These are phyloP conservation scores for Phytophthora fragariae DNA, from an alignment of 352 stramenopile genomes.

Conservation along the genomic window DNA sequence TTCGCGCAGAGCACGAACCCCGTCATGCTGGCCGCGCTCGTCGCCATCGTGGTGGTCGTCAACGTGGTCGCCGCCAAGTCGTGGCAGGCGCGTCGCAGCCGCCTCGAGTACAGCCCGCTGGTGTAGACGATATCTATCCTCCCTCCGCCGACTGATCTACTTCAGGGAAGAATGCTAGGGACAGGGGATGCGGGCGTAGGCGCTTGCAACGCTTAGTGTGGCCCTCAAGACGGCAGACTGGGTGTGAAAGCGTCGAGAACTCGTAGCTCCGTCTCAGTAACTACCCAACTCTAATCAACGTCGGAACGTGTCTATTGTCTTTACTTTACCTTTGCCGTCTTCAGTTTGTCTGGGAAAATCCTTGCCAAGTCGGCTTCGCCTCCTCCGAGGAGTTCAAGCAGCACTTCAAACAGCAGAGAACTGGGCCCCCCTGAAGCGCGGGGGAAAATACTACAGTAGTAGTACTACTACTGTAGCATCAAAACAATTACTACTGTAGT, in stretches of 20 bases:
- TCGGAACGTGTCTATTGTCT: conserved; percentile 1
- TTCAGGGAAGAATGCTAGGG: no score
- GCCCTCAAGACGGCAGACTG: background rate
- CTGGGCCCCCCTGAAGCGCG: no score
- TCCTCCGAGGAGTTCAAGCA: no score
- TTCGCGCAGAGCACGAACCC: conserved; percentile 41
- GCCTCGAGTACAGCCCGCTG: conserved; percentile 44
- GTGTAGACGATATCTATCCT: conserved; percentile 33
- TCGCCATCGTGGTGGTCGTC: conserved; percentile 42
- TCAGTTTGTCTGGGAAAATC: background rate
- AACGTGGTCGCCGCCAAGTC: conserved; percentile 50
- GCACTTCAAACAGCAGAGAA: no score
- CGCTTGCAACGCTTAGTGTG: background rate
- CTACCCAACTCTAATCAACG: conserved; percentile 18
- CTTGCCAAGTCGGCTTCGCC: no score
- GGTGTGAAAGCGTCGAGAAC: background rate
- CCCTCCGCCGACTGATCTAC: background rate
- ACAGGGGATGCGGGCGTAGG: background rate
- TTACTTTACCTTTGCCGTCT: background rate
- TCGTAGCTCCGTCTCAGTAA: conserved; percentile 5
- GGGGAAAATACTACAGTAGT: no score
- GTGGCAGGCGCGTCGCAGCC: conserved; percentile 43
- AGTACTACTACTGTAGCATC: no score
- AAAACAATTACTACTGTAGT: no score
- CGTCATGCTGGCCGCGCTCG: conserved; percentile 40